phyloP scores from a whole-genome alignment of 306 rosid genomes.

The Sophora flavescens region DNA sequence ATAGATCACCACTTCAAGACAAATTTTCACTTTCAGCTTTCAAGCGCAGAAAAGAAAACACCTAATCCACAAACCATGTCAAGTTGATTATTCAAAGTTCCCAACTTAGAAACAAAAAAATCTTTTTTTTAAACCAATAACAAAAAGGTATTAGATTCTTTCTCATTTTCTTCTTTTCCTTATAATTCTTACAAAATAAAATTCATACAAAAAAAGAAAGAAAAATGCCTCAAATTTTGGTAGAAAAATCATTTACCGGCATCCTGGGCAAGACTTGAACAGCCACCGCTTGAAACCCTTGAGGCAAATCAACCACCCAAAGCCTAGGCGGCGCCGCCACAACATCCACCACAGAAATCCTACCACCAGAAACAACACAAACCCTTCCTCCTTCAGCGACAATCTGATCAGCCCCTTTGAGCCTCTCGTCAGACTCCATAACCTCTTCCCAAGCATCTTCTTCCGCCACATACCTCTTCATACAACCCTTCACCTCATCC shows the following conservation, averaged over 20 bases:
- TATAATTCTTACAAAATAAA: neutral
- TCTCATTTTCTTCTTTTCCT: neutral
- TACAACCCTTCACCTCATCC: slow-evolving; percentile 62
- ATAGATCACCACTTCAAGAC: slow-evolving; percentile 17
- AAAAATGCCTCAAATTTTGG: neutral
- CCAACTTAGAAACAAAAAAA: neutral
- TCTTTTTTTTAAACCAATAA: neutral
- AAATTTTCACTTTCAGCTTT: slow-evolving; percentile 52
- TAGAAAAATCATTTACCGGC: slow-evolving; percentile 36
- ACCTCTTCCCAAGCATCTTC: slow-evolving; percentile 70
- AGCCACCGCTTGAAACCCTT: slow-evolving; percentile 66
- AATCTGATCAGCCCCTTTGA: slow-evolving; percentile 74
- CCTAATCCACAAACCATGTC: neutral
- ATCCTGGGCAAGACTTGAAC: slow-evolving; percentile 77
- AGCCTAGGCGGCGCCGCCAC: slow-evolving; percentile 45
- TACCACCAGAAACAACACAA: slow-evolving; percentile 59
- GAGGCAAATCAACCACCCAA: slow-evolving; percentile 59
- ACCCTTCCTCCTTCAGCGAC: slow-evolving; percentile 64
- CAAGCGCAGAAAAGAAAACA: too few relatives aligned
- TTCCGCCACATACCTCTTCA: slow-evolving; percentile 55
- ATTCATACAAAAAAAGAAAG: neutral
- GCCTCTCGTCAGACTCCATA: slow-evolving; percentile 44
- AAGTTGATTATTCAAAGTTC: neutral
- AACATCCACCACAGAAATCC: slow-evolving; percentile 72
- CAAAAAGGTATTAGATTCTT: neutral